A percentile compares a stretch with the other conserved stretches of the same genome.
Evolutionary conservation across 768 basidiomycete species (phyloP).

Genomic region (Leucocoprinus birnbaumii): DNA sequence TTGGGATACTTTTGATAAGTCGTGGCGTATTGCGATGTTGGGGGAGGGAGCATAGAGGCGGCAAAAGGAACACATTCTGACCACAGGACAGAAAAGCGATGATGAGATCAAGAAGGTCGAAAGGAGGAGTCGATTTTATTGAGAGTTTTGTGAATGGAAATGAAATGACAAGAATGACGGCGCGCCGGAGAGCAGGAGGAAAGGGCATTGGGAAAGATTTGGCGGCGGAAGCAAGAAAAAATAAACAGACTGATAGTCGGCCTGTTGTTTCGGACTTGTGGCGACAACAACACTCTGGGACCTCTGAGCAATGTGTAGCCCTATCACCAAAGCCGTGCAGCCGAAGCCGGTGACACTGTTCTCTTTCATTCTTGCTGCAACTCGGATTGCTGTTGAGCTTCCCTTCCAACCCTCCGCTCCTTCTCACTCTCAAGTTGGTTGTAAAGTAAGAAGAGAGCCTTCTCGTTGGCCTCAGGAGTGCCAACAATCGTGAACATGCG

Average conservation of each 20-base stretch:
- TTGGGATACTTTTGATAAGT: slow-evolving; percentile 13
- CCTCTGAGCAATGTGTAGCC: neutral
- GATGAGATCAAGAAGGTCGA: slow-evolving; percentile 8
- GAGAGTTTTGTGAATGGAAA: neutral
- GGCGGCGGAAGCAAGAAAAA: slow-evolving; percentile 7
- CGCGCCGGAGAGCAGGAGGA: neutral
- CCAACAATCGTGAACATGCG: slow-evolving; percentile 99
- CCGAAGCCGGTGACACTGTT: neutral
- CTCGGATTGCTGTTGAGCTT: slow-evolving; percentile 76
- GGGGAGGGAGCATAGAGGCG: slow-evolving; percentile 14
- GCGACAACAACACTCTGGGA: neutral
- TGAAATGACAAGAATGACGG: slow-evolving; percentile 7
- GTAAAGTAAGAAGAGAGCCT: slow-evolving; percentile 95
- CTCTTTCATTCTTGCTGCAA: slow-evolving; percentile 37
- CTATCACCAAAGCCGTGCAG: neutral
- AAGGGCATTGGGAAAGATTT: slow-evolving; percentile 4
- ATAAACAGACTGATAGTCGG: slow-evolving; percentile 2
- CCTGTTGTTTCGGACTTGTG: neutral
- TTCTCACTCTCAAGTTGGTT: slow-evolving; percentile 97
- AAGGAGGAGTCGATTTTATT: slow-evolving; percentile 1
- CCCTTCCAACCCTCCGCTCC: slow-evolving; percentile 85
- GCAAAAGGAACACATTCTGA: slow-evolving; percentile 7
- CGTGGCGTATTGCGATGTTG: slow-evolving; percentile 10
- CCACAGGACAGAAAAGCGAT: slow-evolving; percentile 6
- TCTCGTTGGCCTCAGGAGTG: slow-evolving; percentile 94